Base-by-base conservation (phyloP, 2,329 filamentous ascomycete genomes). In the Penicillium sp. region DNA sequence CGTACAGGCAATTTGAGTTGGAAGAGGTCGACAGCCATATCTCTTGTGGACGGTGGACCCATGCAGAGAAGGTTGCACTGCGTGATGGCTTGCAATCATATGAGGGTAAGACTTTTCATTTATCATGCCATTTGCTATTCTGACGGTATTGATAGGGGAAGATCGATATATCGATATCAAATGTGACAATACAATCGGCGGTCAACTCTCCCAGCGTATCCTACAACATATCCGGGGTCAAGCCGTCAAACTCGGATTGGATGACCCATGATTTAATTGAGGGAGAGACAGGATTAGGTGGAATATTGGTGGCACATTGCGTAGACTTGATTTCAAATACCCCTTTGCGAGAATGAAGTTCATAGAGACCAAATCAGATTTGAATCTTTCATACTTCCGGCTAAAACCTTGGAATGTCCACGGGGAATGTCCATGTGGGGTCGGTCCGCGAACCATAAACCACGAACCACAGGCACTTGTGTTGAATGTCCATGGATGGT, bases 161-260 rank as follows among this genome's bases (percentile, higher is more conserved):
- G 31, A 54, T 29, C n/a, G 37, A 29, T 54, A 41, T 4, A 27
- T 57, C 5, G 50, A 54, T 27, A 47, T 57, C 25, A 57, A 57
- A 10, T 57, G 50, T 33, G 42, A 54, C 55, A 9, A 42, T 4
- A 12, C 6, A 33, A 37, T 47, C 19, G 55, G 55, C 17, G 5
- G 27, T 42, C 21, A 13, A 19, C 50, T 57, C 12, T 53, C 42
- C 23, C n/a, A 35, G 12, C 55, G 55, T 15, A 48, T 54, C 29
- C 29, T 57, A 10, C 42, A 35, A 38, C 15, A 57, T 25, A 25
- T 57, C 19, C 33, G 31, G 8, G n/a, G n/a, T 12, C 19, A 57
- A 25, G 42, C 55, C 8, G 8, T 37, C 25, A 25, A 37, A 23
- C 42, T 48, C 5, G 27, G 49, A 12, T 31, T 42, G 27, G 38